Percentiles rank a stretch among this genome's conserved stretches.
Evolutionary conservation across 2,329 filamentous ascomycete species (phyloP).

Genomic region (Aspergillus neoniger): DNA sequence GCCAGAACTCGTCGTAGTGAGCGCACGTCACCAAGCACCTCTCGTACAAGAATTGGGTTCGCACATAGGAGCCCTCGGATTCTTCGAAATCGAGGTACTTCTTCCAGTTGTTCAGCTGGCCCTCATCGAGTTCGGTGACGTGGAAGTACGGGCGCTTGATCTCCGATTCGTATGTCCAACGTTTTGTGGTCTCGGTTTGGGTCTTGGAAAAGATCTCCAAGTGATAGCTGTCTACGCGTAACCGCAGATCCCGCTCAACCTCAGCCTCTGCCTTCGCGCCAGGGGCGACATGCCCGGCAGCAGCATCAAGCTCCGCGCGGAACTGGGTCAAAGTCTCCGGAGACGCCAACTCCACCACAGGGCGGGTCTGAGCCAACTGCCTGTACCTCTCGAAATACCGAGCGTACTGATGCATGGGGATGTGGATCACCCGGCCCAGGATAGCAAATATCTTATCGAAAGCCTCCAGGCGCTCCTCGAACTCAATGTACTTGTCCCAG

Average conservation of each 20-base stretch:
- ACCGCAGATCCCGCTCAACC: slow-evolving; percentile 77
- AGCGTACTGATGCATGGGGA: slow-evolving; percentile 94
- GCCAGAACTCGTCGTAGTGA: slow-evolving; percentile 97
- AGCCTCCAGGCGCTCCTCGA: slow-evolving; percentile 85
- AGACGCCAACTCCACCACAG: slow-evolving; percentile 71
- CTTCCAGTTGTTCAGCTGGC: slow-evolving; percentile 85
- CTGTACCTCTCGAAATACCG: slow-evolving; percentile 93
- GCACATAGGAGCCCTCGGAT: slow-evolving; percentile 71
- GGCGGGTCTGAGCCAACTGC: slow-evolving; percentile 70
- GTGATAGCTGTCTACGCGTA: slow-evolving; percentile 77
- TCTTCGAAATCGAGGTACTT: slow-evolving; percentile 98
- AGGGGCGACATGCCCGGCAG: slow-evolving; percentile 44
- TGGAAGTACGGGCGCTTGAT: slow-evolving; percentile 97
- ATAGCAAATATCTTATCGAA: slow-evolving; percentile 84
- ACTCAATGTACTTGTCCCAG: slow-evolving; percentile 99
- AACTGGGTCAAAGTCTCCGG: slow-evolving; percentile 68
- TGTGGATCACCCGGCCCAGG: slow-evolving; percentile 76
- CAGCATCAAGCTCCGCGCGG: slow-evolving; percentile 67
- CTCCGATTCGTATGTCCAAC: slow-evolving; percentile 92
- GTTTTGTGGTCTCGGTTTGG: slow-evolving; percentile 83
- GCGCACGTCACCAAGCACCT: slow-evolving; percentile 89
- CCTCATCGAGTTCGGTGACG: slow-evolving; percentile 85
- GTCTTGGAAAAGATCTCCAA: slow-evolving; percentile 79
- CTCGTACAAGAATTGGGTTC: slow-evolving; percentile 85
- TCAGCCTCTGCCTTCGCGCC: slow-evolving; percentile 69